These are phyloP conservation scores for Galerina sulciceps DNA, from an alignment of 768 basidiomycete genomes.

Conservation along the genomic window DNA sequence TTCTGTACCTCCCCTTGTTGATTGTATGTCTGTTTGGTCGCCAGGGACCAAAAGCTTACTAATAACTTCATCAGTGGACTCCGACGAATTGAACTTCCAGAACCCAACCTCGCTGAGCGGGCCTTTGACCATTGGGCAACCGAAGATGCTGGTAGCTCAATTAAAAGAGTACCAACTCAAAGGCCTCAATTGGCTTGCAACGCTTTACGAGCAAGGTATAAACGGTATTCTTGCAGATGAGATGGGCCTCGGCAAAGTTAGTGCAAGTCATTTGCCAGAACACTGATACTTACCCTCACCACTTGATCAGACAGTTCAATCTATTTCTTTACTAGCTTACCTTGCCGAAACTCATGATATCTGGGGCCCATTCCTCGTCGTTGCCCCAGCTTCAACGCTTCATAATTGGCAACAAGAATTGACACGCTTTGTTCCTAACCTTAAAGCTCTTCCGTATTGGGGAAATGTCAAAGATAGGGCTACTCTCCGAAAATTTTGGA, in stretches of 20 bases:
- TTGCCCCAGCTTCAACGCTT: constrained; percentile 94
- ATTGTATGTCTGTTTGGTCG: constrained; percentile 56
- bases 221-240: constrained; percentile 99
- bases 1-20: constrained; percentile 58
- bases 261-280: constrained; percentile 10
- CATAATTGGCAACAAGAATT: constrained; percentile 99
- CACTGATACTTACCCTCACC: neutral
- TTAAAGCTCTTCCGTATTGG: constrained; percentile 98
- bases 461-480: constrained; percentile 95
- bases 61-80: constrained; percentile 67
- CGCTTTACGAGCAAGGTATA: constrained; percentile 98
- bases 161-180: constrained; percentile 99
- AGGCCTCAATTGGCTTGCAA: constrained; percentile 97
- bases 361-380: constrained; percentile 99
- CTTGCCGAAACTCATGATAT: constrained; percentile 97
- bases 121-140: constrained; percentile 85
- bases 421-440: constrained; percentile 89
- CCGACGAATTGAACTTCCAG: constrained; percentile 98
- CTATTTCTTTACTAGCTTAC: constrained; percentile 93
- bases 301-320: constrained; percentile 83
- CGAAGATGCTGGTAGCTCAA: constrained; percentile 94
- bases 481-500: constrained; percentile 96
- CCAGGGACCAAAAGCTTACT: neutral
- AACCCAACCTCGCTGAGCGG: constrained; percentile 93
- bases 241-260: constrained; percentile 92